Evolutionary conservation across 768 basidiomycete species (phyloP).

Genomic region (Pisolithus orientalis): DNA sequence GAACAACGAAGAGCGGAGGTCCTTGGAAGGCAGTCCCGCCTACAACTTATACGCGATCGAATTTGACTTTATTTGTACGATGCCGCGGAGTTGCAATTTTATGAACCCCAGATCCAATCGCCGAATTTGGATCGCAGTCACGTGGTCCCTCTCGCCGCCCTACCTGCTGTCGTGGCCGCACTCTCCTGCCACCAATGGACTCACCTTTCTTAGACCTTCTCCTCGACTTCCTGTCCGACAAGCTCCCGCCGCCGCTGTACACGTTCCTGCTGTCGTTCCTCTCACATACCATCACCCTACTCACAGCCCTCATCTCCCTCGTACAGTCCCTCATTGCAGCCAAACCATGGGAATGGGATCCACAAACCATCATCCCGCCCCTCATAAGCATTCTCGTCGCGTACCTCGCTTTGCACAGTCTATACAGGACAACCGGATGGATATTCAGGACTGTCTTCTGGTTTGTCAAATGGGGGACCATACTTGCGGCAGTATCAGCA

Average conservation of each 20-base stretch:
- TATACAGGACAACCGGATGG: conserved; percentile 78
- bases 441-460: conserved; percentile 59
- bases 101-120: conserved; percentile 7
- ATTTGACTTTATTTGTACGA: conserved; percentile 22
- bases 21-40: conserved; percentile 24
- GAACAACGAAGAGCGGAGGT: conserved; percentile 4
- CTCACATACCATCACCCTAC: conserved; percentile 46
- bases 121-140: neutral
- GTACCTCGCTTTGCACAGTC: conserved; percentile 69
- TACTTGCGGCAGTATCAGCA: conserved; percentile 50
- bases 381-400: conserved; percentile 65
- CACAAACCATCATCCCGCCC: conserved; percentile 64
- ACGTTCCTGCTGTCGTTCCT: conserved; percentile 43
- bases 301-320: conserved; percentile 44
- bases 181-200: conserved; percentile 17
- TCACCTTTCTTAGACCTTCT: conserved; percentile 43
- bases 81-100: conserved; percentile 16
- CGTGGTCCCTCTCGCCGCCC: neutral
- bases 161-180: neutral
- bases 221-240: conserved; percentile 47
- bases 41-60: conserved; percentile 24
- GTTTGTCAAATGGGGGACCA: conserved; percentile 71
- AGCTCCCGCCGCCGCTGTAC: conserved; percentile 52
- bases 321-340: conserved; percentile 41
- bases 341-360: conserved; percentile 57